Evolutionary conservation across 345 rosid genomes (phyloP).

Genomic region (Corchorus olitorius): DNA sequence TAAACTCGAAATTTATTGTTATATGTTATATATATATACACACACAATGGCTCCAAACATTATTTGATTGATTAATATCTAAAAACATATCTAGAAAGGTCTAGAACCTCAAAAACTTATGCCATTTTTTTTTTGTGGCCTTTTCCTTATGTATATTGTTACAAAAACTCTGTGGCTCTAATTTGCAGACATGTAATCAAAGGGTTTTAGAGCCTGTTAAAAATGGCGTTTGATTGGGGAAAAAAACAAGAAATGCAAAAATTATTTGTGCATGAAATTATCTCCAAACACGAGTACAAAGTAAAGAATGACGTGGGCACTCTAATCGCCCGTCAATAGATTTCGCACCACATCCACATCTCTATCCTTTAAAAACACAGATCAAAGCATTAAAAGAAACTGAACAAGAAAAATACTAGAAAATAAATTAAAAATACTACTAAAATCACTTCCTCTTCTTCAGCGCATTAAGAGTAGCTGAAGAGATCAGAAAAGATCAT

Average conservation of each 20-base stretch:
- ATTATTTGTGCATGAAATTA: slow-evolving; percentile 11
- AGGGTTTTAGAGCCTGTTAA: background rate
- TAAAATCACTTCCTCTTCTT: background rate
- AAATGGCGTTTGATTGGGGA: background rate
- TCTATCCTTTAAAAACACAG: background rate
- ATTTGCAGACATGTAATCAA: no score
- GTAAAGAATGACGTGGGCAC: slow-evolving; percentile 56
- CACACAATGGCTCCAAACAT: no score
- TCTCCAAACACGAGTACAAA: slow-evolving; percentile 10
- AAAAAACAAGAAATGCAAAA: background rate
- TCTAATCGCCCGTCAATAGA: slow-evolving; percentile 47
- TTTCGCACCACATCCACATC: slow-evolving; percentile 52
- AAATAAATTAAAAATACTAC: background rate
- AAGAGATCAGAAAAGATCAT: background rate
- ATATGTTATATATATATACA: no score
- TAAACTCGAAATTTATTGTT: no score
- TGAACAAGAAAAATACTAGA: background rate
- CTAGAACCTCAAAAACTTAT: no score
- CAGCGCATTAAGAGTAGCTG: background rate
- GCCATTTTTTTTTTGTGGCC: no score
- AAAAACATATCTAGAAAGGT: no score
- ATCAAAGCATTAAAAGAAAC: no score
- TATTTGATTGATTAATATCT: no score
- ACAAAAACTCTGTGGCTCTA: no score
- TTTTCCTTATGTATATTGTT: no score